Base-by-base conservation (phyloP, 1,139 yeast genomes). In the Geotrichum fermentans region DNA sequence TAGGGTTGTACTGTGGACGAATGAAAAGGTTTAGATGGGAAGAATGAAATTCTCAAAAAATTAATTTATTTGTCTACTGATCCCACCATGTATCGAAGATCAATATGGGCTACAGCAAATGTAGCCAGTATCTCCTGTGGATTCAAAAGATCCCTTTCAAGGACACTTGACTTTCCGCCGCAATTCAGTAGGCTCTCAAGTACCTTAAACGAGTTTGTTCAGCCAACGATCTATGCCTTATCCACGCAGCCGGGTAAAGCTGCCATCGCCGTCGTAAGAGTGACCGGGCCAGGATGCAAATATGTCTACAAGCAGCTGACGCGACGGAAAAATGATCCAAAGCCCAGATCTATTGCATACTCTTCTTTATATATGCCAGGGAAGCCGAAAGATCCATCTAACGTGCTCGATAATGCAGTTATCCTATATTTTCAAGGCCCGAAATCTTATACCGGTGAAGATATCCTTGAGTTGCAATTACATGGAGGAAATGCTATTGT, bases 401-500 rank as follows among this genome's bases (percentile, higher is more conserved):
- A 59, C 1, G 58, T 87, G 1, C 67, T 92, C 3, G 99, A 92
- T 65, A 84, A 85, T 56, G 87, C 96, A 0, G 65, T 92, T 20
- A 73, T 85, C 0, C 59, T 89, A 1, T 83, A 69, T 59, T 89
- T 90, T 66, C 65, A 77, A 20, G 78, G 77, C 1, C 97, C 97
- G 0, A 71, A 73, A n/a, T 83, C 96, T 0, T 94, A 83, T 60
- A 92, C 97, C 0, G 98, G 98, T 0, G 97, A 92, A 65, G 97
- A 92, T 59, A 60, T 84, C 29, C 69, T 90, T 13, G 99, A 92
- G 60, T 65, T 92, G 17, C 97, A 92, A 62, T 66, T 87, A 1
- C 99, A 92, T 65, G 99, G 99, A 2, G 97, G 98, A 6, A 79
- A 77, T 11, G 97, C 97, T 0, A 88, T 92, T 1, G 77, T 87